A percentile compares a stretch with the other conserved stretches of the same genome.
Evolutionary conservation across 140 eudicot species (phyloP).

Genomic region (Oenanthe javanica): DNA sequence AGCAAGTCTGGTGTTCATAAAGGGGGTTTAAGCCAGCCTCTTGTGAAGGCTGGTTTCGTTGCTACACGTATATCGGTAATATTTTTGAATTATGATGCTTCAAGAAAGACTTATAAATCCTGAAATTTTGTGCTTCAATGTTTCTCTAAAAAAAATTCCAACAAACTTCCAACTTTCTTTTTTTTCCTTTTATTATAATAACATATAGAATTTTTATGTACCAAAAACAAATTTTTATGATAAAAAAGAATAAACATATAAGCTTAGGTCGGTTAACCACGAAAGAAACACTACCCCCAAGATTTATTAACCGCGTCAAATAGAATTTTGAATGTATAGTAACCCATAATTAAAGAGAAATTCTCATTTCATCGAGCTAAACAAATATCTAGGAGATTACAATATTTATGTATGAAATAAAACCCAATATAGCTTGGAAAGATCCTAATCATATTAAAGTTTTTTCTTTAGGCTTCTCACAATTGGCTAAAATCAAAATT

Average conservation of each 20-base stretch:
- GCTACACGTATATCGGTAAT: conserved; percentile 95
- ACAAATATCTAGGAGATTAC: neutral
- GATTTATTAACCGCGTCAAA: too few relatives aligned
- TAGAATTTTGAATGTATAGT: neutral
- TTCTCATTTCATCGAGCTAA: neutral
- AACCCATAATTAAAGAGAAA: neutral
- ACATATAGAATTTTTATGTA: neutral
- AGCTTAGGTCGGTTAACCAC: neutral
- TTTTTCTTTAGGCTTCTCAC: neutral
- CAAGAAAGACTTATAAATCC: conserved; percentile 15
- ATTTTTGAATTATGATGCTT: neutral
- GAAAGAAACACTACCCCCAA: too few relatives aligned
- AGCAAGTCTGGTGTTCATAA: conserved; percentile 94
- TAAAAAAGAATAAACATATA: neutral
- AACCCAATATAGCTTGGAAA: too few relatives aligned
- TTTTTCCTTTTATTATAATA: too few relatives aligned
- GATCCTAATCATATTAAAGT: too few relatives aligned
- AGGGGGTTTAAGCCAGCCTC: conserved; percentile 64
- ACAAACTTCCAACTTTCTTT: neutral
- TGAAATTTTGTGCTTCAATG: neutral
- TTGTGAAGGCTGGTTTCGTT: conserved; percentile 93
- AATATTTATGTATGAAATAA: too few relatives aligned
- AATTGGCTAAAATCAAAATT: neutral
- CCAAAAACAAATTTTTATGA: neutral
- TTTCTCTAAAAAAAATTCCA: neutral